Evolutionary conservation across 148 eudicot species (phyloP).

Genomic region (Agrostemma githago): DNA sequence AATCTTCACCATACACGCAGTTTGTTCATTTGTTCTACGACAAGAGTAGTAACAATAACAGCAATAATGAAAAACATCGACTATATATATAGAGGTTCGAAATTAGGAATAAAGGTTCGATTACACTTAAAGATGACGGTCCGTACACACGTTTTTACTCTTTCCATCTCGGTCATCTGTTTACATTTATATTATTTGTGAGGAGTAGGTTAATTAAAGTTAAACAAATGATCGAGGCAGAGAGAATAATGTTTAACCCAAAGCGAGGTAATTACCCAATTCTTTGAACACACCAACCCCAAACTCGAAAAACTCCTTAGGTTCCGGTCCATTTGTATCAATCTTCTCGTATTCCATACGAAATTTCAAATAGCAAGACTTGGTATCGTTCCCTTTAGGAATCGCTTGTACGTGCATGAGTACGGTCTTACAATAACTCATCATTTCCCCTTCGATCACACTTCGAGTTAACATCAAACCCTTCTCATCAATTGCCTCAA

Average conservation of each 20-base stretch:
- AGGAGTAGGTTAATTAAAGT: too few species aligned
- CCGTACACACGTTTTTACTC: too few species aligned
- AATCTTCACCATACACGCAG: too few species aligned
- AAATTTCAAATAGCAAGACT: background rate
- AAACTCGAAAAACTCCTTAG: background rate
- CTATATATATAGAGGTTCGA: too few species aligned
- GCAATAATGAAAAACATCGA: too few species aligned
- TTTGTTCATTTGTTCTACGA: too few species aligned
- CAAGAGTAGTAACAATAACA: too few species aligned
- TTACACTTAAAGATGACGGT: too few species aligned
- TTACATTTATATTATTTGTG: too few species aligned
- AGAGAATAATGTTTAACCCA: background rate
- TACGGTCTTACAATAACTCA: slow-evolving; percentile 10
- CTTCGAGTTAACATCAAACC: background rate
- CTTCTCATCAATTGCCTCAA: slow-evolving; percentile 15
- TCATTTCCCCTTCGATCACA: slow-evolving; percentile 10
- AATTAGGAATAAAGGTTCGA: too few species aligned
- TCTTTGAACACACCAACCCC: slow-evolving; percentile 2
- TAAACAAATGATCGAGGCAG: too few species aligned
- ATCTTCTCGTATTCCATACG: slow-evolving; percentile 18
- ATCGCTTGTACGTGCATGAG: background rate
- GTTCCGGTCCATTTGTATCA: slow-evolving; percentile 10
- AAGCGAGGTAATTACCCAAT: background rate
- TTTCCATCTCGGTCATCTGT: too few species aligned
- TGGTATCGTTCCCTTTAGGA: slow-evolving; percentile 7